phyloP scores from a whole-genome alignment of 176 grass and related monocot species.

The Lolium perenne region DNA sequence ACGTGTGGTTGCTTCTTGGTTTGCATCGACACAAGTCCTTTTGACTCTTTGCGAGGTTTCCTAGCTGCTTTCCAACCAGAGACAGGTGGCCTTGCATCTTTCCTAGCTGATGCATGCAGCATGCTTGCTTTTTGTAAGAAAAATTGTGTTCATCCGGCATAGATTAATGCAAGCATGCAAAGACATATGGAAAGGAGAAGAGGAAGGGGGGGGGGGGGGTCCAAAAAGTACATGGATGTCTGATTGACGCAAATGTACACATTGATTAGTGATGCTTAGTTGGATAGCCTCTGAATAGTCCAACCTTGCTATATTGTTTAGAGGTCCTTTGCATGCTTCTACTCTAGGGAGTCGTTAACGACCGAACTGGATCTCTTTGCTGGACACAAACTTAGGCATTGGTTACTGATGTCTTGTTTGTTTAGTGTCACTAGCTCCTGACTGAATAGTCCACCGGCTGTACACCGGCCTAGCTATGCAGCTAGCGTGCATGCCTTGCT shows the following conservation, averaged over 20 bases:
- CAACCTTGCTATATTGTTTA: constrained; percentile 18
- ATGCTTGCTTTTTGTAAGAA: constrained; percentile 38
- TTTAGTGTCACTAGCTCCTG: neutral
- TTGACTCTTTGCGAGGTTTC: constrained; percentile 36
- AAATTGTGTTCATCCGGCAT: constrained; percentile 28
- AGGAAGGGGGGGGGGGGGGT: neutral
- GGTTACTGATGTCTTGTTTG: neutral
- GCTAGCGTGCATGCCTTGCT: constrained; percentile 7
- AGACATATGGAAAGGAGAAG: constrained; percentile 36
- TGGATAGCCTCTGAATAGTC: constrained; percentile 20
- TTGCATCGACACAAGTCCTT: constrained; percentile 38
- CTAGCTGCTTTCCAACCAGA: constrained; percentile 40
- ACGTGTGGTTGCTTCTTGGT: constrained; percentile 27
- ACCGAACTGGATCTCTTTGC: neutral
- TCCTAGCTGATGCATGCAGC: constrained; percentile 45
- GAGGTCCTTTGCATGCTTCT: constrained; percentile 1
- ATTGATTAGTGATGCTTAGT: constrained; percentile 23
- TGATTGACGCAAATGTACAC: constrained; percentile 41
- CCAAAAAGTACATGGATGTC: constrained; percentile 33
- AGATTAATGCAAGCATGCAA: constrained; percentile 54
- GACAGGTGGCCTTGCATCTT: constrained; percentile 48
- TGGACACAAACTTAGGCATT: neutral
- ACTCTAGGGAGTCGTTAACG: constrained; percentile 2
- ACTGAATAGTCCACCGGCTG: neutral
- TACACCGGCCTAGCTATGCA: neutral